phyloP scores from a whole-genome alignment of 2,329 filamentous ascomycete species.

The Fusarium sp. region DNA sequence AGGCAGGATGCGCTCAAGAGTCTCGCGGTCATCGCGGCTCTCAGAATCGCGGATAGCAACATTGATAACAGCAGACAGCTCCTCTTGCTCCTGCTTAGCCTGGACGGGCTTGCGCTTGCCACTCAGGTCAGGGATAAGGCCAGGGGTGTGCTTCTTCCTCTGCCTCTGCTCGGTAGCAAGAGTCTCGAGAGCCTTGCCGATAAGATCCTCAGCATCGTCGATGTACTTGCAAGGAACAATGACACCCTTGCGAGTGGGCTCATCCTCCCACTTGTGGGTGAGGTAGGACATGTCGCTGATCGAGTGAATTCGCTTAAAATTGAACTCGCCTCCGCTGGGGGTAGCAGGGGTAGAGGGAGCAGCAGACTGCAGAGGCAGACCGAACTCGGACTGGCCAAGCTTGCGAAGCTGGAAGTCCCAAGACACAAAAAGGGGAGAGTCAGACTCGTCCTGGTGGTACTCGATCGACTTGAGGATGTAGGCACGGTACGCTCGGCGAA shows the following conservation, averaged over 20 bases:
- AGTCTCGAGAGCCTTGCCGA: conserved; percentile 84
- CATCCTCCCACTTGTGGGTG: conserved; percentile 75
- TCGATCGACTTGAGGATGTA: conserved; percentile 91
- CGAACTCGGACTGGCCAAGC: conserved; percentile 91
- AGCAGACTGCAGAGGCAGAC: conserved; percentile 80
- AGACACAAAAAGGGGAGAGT: conserved; percentile 78
- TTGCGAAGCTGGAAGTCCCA: conserved; percentile 98
- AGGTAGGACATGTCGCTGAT: conserved; percentile 98
- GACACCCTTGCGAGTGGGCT: conserved; percentile 89
- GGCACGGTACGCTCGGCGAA: conserved; percentile 95
- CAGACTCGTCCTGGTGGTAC: conserved; percentile 83
- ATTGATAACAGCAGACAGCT: conserved; percentile 92
- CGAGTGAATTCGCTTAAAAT: conserved; percentile 87
- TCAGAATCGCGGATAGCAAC: conserved; percentile 92
- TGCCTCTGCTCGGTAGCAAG: conserved; percentile 72
- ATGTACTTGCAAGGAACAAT: conserved; percentile 94
- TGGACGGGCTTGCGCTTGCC: conserved; percentile 72
- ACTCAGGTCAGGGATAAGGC: conserved; percentile 77
- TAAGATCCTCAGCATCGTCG: conserved; percentile 90
- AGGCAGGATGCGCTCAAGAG: conserved; percentile 77
- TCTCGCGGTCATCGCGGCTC: conserved; percentile 82
- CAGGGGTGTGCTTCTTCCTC: conserved; percentile 64
- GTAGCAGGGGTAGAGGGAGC: conserved; percentile 88
- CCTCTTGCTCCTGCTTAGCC: conserved; percentile 59
- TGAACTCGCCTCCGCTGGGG: conserved; percentile 67